Conservation (phyloP, 2,329 filamentous ascomycete genomes). For the Fusarium hostae region DNA sequence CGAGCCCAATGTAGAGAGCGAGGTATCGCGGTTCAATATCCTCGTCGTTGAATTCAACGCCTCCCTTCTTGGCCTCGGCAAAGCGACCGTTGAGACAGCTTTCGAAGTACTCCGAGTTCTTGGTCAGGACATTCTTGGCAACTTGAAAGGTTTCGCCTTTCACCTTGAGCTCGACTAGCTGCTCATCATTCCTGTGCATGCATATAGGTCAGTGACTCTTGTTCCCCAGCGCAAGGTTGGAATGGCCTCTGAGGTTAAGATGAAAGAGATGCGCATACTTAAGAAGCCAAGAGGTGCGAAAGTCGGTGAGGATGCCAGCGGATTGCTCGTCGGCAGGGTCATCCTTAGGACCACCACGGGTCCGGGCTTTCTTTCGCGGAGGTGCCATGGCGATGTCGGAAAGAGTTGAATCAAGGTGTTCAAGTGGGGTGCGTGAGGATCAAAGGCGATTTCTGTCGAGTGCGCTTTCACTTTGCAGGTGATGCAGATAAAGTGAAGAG, state of each 20-base stretch:
- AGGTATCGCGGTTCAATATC: constrained; percentile 50
- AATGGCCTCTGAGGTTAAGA: background rate
- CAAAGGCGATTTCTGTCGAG: background rate
- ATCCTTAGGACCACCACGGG: constrained; percentile 12
- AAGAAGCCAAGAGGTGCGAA: constrained; percentile 49
- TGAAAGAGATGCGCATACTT: constrained; percentile 41
- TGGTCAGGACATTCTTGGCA: constrained; percentile 46
- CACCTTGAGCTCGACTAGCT: constrained; percentile 45
- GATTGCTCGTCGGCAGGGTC: constrained; percentile 36
- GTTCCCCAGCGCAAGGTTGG: no score
- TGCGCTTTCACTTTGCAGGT: background rate
- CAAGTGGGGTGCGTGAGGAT: background rate
- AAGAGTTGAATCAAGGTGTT: no score
- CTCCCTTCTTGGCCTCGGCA: constrained; percentile 42
- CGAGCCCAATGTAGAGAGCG: constrained; percentile 49
- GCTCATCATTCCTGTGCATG: constrained; percentile 42
- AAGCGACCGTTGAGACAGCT: constrained; percentile 44
- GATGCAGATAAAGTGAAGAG: background rate
- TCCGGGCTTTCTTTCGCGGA: constrained; percentile 34
- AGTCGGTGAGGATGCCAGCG: constrained; percentile 43
- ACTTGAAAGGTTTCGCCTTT: constrained; percentile 46
- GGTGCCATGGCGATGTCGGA: constrained; percentile 12
- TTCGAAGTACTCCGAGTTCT: constrained; percentile 50
- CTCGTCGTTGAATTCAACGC: constrained; percentile 43
- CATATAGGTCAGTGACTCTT: background rate